Percentiles rank a stretch among this genome's conserved stretches.
Evolutionary conservation across 148 eudicot genomes (phyloP).

Genomic region (Spergularia bocconei): DNA sequence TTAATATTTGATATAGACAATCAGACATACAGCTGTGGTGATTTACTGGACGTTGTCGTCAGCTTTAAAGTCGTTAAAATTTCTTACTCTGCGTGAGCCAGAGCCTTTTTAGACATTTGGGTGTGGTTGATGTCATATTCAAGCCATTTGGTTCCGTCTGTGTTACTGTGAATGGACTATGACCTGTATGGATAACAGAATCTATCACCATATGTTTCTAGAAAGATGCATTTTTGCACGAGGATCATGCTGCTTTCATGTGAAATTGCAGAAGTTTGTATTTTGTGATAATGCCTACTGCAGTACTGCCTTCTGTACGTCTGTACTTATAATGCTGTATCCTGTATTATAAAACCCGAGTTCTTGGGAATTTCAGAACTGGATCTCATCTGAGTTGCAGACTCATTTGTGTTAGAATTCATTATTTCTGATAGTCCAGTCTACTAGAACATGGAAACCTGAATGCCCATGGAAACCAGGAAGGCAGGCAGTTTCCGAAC

Average conservation of each 20-base stretch:
- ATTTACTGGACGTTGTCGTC: conserved; percentile 2
- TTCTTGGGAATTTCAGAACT: neutral
- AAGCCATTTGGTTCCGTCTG: neutral
- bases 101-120: neutral
- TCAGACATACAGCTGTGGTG: neutral
- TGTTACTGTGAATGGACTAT: conserved; percentile 8
- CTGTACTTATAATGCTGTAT: neutral
- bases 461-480: too few species aligned
- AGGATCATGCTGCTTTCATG: conserved; percentile 14
- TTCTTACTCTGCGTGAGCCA: neutral
- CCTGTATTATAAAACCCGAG: neutral
- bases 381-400: too few species aligned
- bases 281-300: neutral
- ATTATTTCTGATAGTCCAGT: too few species aligned
- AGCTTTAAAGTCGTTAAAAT: conserved; percentile 6
- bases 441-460: too few species aligned
- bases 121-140: neutral
- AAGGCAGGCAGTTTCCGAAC: too few species aligned
- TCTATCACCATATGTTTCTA: conserved; percentile 9
- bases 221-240: neutral
- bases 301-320: neutral
- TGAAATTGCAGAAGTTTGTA: conserved; percentile 15
- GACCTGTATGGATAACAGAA: conserved; percentile 13
- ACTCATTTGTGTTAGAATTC: too few species aligned
- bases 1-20: neutral